A percentile compares a stretch with the other conserved stretches of the same genome.
Evolutionary conservation across 768 basidiomycete species (phyloP).

Genomic region (Amanita fuliginea): DNA sequence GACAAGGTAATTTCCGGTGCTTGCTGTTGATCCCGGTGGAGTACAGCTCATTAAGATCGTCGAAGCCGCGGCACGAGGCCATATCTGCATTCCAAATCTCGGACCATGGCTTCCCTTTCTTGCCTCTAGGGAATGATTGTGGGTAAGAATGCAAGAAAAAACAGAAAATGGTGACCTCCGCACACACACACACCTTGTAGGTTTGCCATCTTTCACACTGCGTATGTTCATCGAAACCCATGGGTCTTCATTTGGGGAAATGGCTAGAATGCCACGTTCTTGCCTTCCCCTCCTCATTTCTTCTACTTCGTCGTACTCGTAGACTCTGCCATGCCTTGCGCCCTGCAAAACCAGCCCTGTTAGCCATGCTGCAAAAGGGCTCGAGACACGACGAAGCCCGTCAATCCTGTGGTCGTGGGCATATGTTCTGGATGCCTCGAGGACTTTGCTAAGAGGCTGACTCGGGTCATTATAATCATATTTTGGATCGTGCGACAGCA

Average conservation of each 20-base stretch:
- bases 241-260: constrained; percentile 71
- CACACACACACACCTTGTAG: constrained; percentile 27
- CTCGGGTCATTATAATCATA: constrained; percentile 33
- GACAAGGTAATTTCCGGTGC: constrained; percentile 36
- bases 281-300: constrained; percentile 40
- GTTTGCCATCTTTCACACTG: constrained; percentile 30
- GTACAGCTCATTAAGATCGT: constrained; percentile 9
- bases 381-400: neutral
- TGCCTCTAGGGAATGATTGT: constrained; percentile 11
- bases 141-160: neutral
- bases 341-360: neutral
- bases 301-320: constrained; percentile 7
- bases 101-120: constrained; percentile 63
- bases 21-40: neutral
- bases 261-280: constrained; percentile 57
- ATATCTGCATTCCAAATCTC: constrained; percentile 65
- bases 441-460: constrained; percentile 68
- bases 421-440: constrained; percentile 19
- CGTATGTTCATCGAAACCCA: constrained; percentile 74
- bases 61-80: constrained; percentile 42
- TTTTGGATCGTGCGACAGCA: constrained; percentile 63
- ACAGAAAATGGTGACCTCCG: neutral
- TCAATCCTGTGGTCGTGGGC: neutral
- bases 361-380: neutral
- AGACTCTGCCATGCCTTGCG: neutral